phyloP scores from a whole-genome alignment of 805 yeast species.

The Candida ulmi region DNA sequence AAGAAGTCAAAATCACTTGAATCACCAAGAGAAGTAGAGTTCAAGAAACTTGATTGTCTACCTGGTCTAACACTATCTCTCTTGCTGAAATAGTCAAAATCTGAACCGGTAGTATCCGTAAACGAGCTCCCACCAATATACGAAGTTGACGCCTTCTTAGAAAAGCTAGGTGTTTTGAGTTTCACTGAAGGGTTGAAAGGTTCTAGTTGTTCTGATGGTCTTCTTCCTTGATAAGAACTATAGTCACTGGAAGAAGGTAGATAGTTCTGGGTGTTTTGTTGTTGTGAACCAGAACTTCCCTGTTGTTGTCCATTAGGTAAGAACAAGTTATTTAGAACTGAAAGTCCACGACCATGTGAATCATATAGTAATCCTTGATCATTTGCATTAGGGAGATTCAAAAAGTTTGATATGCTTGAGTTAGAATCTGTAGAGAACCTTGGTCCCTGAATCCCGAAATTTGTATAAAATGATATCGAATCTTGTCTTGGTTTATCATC shows the following conservation, averaged over 20 bases:
- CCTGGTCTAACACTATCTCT: constrained; percentile 20
- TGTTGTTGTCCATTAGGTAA: constrained; percentile 12
- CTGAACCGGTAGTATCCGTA: constrained; percentile 10
- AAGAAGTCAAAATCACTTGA: constrained; percentile 23
- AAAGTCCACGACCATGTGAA: constrained; percentile 20
- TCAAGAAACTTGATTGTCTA: constrained; percentile 24
- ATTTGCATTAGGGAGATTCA: constrained; percentile 11
- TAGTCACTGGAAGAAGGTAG: constrained; percentile 13
- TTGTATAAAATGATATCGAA: constrained; percentile 22
- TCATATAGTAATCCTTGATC: constrained; percentile 15
- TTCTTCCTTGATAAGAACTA: constrained; percentile 26
- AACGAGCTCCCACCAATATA: constrained; percentile 13
- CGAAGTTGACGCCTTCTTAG: constrained; percentile 12
- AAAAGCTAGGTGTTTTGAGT: constrained; percentile 22
- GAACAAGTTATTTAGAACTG: constrained; percentile 22
- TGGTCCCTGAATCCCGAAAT: constrained; percentile 15
- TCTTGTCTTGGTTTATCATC: constrained; percentile 17
- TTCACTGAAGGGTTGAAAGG: constrained; percentile 36
- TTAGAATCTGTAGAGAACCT: constrained; percentile 25
- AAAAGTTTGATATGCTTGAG: constrained; percentile 19
- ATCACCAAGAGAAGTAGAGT: constrained; percentile 15
- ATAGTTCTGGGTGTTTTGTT: constrained; percentile 6
- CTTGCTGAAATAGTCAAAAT: constrained; percentile 21
- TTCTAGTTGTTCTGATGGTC: constrained; percentile 47
- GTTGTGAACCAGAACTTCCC: constrained; percentile 1